Base-by-base conservation (phyloP, 2,329 filamentous ascomycete species). In the Epichloe gansuensis region DNA sequence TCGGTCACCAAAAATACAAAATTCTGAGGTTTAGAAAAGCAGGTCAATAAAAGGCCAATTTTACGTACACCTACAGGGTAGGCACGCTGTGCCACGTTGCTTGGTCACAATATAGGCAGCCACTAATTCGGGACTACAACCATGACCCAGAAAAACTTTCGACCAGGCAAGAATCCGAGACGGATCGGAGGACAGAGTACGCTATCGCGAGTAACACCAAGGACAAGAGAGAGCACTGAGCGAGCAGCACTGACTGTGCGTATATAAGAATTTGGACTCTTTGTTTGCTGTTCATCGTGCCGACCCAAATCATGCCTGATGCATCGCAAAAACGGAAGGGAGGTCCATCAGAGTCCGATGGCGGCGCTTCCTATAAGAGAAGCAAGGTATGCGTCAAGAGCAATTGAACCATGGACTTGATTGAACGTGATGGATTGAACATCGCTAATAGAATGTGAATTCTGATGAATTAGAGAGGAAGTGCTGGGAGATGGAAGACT, bases 401-500 rank as follows among this genome's bases (percentile, higher is more conserved):
- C 9, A 28, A 4, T 9, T 38, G 2, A 21, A 7, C 31, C 4
- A 25, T 11, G 12, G 4, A 46, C 43, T 34, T 38, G 3, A 17
- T 34, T 38, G 3, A 17, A 23, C 9, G 5, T 7, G 34, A 38
- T 13, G 13, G 23, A 34, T 35, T 37, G 17, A 9, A 28, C 17
- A 15, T 17, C n/a, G 21, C 47, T 50, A 34, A 53, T 48, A 34
- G 11, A 8, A 5, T 15, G 13, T 37, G 46, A 13, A 17, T 13
- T 37, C 12, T 12, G 44, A 78, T 15, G 38, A 6, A 4, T 4
- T 6, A 50, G 75, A 72, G 74, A 38, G 77, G 79, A 52, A 75
- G 71, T 52, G 69, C 69, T 54, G 78, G 78, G 11, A 79, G 74
- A 63, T 85, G 81, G 81, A 75, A 77, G 62, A 84, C 81, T 28